Evolutionary conservation across 2,329 filamentous ascomycete species (phyloP), one percentile per base, ranked within the genome.

Genomic region (Cytospora schulzeri): DNA sequence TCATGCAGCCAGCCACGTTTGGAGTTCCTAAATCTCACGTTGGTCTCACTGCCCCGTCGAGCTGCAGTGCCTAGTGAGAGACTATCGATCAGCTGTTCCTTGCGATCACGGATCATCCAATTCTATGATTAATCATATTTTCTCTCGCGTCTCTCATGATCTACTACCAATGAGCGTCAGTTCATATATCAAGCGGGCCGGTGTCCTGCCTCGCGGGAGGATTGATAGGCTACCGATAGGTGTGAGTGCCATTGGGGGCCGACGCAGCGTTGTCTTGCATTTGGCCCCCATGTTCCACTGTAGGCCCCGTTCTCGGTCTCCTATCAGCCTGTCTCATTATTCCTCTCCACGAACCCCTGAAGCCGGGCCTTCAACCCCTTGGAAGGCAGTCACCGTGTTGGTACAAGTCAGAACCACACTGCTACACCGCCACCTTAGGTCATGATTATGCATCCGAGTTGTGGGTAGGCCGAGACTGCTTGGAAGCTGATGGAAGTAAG

Each of bases 211-310:
- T 50, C 45, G 11, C 59, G 63, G 60, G 50, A 65, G 63, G 63
- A 65, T 65, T 65, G 63, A 65, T 65, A 65, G 60, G 55, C 63
- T 63, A 26, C 24, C 22, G 48, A 33, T 33, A 56, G 57, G 63
- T 62, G 35, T 60, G 51, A 54, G 56, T 60, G 51, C n/a, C 62
- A 59, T 53, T 45, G 58, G 63, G 63, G 63, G 57, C 58, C 58
- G 63, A 57, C 19, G 35, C 33, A 50, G 28, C 45, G 15, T 5
- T 53, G 56, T 63, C 54, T 63, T 48, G n/a, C 14, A 48, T 62
- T 38, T 52, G 60, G 60, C 60, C 60, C 60, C 60, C 60, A 62
- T 56, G 60, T 56, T n/a, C 29, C 60, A 62, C 28, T 56, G 11
- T 41, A 33, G 59, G 52, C 28, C 52, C 29, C 38, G 29, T 29